phyloP scores from a whole-genome alignment of 2,329 filamentous ascomycete species.

The Bisporella sp. region DNA sequence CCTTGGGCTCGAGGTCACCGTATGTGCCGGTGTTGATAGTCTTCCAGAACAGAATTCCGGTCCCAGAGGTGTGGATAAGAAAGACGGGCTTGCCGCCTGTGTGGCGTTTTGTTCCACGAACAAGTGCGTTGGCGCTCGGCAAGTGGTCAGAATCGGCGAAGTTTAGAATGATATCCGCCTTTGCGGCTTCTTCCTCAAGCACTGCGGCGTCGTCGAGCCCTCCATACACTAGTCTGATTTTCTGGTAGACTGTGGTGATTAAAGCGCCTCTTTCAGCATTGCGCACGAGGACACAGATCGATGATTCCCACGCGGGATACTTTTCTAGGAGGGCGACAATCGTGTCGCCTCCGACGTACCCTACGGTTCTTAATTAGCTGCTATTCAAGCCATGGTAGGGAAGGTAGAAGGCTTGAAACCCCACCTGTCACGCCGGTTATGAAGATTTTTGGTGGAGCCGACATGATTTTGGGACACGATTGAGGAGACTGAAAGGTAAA shows the following conservation, averaged over 20 bases:
- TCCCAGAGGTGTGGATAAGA: constrained; percentile 48
- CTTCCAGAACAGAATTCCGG: constrained; percentile 45
- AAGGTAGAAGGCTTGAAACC: too few relatives aligned
- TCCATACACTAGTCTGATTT: constrained; percentile 43
- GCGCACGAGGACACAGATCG: constrained; percentile 35
- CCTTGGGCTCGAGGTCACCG: constrained; percentile 37
- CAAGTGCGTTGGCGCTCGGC: constrained; percentile 38
- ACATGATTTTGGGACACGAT: too few relatives aligned
- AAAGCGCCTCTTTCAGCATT: constrained; percentile 40
- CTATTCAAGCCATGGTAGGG: too few relatives aligned
- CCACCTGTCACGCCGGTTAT: too few relatives aligned
- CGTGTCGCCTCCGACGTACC: constrained; percentile 38
- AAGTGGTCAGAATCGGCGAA: constrained; percentile 39
- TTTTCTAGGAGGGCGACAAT: constrained; percentile 35
- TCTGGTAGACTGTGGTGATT: constrained; percentile 38
- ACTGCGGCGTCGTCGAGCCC: constrained; percentile 37
- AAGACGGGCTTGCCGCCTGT: constrained; percentile 35
- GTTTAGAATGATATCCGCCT: constrained; percentile 41
- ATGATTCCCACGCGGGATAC: constrained; percentile 41
- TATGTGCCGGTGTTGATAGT: constrained; percentile 39
- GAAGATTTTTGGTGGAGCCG: too few relatives aligned
- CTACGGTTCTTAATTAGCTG: constrained; percentile 4
- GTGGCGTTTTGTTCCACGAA: constrained; percentile 36
- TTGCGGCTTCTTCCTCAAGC: constrained; percentile 36
- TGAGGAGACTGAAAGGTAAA: too few relatives aligned